These are phyloP conservation scores for Rhodotorula graminis DNA, from an alignment of 768 basidiomycete species.

Conservation along the genomic window DNA sequence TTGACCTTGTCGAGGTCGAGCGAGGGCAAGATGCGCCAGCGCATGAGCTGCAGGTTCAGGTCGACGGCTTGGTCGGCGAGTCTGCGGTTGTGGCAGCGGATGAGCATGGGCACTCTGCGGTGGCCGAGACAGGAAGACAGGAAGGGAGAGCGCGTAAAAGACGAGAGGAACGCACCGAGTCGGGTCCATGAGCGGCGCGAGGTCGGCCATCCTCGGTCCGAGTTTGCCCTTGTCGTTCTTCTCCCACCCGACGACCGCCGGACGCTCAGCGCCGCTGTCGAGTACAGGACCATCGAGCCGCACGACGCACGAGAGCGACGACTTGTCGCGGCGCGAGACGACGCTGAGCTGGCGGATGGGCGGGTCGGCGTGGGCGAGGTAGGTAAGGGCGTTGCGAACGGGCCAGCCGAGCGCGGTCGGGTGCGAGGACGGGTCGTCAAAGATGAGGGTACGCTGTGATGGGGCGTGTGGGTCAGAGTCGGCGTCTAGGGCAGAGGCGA, in stretches of 20 bases:
- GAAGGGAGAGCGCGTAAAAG: no score
- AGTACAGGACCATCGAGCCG: neutral
- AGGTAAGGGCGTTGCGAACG: constrained; percentile 82
- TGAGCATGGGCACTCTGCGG: neutral
- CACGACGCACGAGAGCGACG: neutral
- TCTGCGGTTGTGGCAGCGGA: constrained; percentile 48
- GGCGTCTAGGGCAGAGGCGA: no score
- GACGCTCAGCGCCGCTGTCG: constrained; percentile 40
- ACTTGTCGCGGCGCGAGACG: constrained; percentile 67
- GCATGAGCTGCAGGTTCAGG: constrained; percentile 93
- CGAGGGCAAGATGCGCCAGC: constrained; percentile 87
- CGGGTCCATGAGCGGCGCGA: constrained; percentile 97
- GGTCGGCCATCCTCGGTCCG: constrained; percentile 76
- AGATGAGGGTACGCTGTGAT: constrained; percentile 57
- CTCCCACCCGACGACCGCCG: constrained; percentile 88
- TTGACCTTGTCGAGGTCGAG: constrained; percentile 85
- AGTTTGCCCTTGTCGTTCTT: constrained; percentile 83
- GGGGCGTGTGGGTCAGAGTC: neutral
- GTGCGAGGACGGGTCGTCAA: constrained; percentile 79
- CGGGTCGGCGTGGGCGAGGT: constrained; percentile 54
- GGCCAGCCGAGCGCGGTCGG: constrained; percentile 80
- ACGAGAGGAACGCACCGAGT: constrained; percentile 61
- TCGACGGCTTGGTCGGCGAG: constrained; percentile 97
- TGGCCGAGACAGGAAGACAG: no score
- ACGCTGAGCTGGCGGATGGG: constrained; percentile 55